Conservation (phyloP, 2,329 filamentous ascomycete genomes). For the Cercospora zeina region DNA sequence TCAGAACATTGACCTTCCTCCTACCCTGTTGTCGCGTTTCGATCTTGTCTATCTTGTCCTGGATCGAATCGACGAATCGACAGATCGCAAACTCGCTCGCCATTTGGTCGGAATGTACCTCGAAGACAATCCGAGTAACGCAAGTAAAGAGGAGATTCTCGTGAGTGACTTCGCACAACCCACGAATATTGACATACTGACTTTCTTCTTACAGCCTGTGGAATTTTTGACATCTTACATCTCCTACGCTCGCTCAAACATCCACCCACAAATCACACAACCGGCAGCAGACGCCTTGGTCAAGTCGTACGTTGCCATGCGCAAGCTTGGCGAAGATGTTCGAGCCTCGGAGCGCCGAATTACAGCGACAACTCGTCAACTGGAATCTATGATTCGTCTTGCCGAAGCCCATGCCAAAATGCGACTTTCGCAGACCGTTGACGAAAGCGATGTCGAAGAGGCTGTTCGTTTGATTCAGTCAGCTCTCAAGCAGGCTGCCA, state of each 20-base stretch:
- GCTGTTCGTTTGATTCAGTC: constrained; percentile 90
- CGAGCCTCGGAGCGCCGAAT: constrained; percentile 91
- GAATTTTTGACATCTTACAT: constrained; percentile 97
- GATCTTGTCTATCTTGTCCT: constrained; percentile 96
- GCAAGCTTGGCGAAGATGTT: constrained; percentile 71
- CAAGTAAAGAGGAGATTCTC: constrained; percentile 73
- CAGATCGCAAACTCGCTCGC: constrained; percentile 82
- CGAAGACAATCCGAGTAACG: constrained; percentile 89
- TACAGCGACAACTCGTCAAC: constrained; percentile 92
- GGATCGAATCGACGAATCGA: constrained; percentile 87
- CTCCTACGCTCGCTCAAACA: constrained; percentile 84
- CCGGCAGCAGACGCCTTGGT: constrained; percentile 82
- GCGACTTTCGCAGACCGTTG: constrained; percentile 77
- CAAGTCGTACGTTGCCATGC: constrained; percentile 89
- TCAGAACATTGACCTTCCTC: constrained; percentile 96
- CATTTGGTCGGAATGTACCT: constrained; percentile 96
- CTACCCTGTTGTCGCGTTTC: constrained; percentile 91
- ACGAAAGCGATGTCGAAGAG: constrained; percentile 79
- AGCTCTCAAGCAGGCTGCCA: constrained; percentile 95
- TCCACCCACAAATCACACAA: constrained; percentile 78
- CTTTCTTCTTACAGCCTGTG: constrained; percentile 63
- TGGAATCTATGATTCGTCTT: constrained; percentile 98
- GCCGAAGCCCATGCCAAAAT: constrained; percentile 97
- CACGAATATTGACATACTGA: constrained; percentile 15
- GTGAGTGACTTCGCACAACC: constrained; percentile 54